These are phyloP conservation scores for Chlorella sp. DNA, from an alignment of 139 green algal species.

Conservation along the genomic window DNA sequence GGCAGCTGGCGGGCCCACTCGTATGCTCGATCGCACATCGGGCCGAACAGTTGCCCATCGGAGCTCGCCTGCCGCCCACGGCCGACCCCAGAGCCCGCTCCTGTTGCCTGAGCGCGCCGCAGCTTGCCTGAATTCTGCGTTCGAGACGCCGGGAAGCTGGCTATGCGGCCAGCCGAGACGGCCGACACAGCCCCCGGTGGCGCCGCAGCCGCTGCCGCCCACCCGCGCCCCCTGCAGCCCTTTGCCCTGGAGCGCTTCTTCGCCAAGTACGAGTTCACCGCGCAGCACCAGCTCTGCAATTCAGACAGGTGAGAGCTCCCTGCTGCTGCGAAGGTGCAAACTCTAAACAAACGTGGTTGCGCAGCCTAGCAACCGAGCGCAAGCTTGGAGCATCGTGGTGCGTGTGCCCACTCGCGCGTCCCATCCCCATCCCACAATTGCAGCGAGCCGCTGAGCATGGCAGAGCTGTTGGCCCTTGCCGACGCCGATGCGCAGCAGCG, in stretches of 20 bases:
- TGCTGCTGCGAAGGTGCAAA: not conserved
- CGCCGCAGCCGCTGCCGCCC: not conserved
- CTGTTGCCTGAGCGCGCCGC: too few species aligned
- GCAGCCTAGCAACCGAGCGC: too few species aligned
- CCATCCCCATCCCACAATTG: too few species aligned
- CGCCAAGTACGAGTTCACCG: conserved; percentile 70
- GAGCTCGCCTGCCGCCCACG: too few species aligned
- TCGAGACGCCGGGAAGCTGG: not conserved
- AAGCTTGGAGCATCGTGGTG: too few species aligned
- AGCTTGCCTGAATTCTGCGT: not conserved
- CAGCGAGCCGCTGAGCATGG: conserved; percentile 66
- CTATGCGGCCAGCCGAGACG: not conserved
- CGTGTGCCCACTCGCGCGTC: too few species aligned
- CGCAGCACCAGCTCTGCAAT: conserved; percentile 70
- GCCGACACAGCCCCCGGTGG: not conserved
- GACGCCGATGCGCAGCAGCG: conserved; percentile 40
- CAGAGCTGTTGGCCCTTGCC: conserved; percentile 59
- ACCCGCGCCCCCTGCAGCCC: not conserved
- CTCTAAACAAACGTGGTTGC: too few species aligned
- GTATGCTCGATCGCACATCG: too few species aligned
- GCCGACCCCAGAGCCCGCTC: too few species aligned
- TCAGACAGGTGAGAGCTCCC: conserved; percentile 37
- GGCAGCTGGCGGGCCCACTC: too few species aligned
- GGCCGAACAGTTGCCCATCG: too few species aligned
- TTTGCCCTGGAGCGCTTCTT: conserved; percentile 67